Base-by-base conservation (phyloP, 345 rosid genomes). In the Linum usitatissimum region DNA sequence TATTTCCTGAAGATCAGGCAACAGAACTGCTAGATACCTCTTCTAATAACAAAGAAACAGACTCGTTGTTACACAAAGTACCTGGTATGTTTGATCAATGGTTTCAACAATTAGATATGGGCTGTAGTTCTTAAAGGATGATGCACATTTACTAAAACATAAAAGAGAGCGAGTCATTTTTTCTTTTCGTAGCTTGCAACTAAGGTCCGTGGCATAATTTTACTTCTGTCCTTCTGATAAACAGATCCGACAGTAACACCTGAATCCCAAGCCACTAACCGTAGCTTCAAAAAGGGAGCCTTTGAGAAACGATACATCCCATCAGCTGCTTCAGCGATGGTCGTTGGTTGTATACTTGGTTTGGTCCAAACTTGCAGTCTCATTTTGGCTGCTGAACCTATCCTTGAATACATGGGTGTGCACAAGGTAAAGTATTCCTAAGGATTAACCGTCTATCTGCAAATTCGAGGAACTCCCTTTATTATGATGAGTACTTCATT, bases 261-360 rank as follows among this genome's bases (percentile, higher is more conserved):
- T 61, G 53, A 68, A 58, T 66, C 62, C 49, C 54, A 71, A 53
- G 19, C 70, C 5, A 13, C 15, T 21, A 59, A 45, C 59, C 51
- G 48, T 59, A 23, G 6, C 66, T 53, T 13, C 54, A 7, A 49
- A 5, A 66, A 66, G 30, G 13, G 30, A 3, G 36, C 38, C 4
- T 9, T 21, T 18, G 55, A 54, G 63, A 72, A 71, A 63, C 64
- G 68, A 64, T 61, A 72, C 56, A 72, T 72, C 23, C 72, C 76
- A 40, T 72, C 76, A n/a, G 76, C 76, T 54, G 60, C 76, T 55
- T 67, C 72, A n/a, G 76, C 76, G 21, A 17, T 72, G 68, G 63
- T 72, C 55, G 62, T 72, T 64, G 72, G 76, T 23, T 67, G 38
- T 48, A 30, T 64, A 4, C 72, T 72, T 68, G 76, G 72, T 53